A percentile compares a stretch with the other conserved stretches of the same genome.
These are phyloP conservation scores for Periconia sp. DNA, from an alignment of 2,329 filamentous ascomycete genomes.

Conservation along the genomic window DNA sequence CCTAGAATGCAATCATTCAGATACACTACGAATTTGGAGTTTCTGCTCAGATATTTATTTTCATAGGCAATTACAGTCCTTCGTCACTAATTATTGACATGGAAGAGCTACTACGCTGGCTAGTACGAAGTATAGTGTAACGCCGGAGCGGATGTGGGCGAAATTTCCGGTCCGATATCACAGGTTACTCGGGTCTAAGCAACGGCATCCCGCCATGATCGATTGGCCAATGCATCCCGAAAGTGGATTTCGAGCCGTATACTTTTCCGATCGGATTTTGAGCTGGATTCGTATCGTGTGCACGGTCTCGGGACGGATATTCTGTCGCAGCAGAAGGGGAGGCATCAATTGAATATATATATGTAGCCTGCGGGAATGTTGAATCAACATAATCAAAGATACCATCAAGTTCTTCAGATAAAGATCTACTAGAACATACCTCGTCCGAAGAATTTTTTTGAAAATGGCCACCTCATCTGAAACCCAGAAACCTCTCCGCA, in stretches of 20 bases:
- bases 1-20: too few relatives aligned
- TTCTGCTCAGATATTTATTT: too few relatives aligned
- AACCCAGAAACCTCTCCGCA: conserved; percentile 37
- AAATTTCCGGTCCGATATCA: neutral
- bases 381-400: neutral
- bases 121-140: too few relatives aligned
- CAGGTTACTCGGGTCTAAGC: neutral
- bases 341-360: neutral
- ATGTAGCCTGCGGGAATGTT: neutral
- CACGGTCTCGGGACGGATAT: neutral
- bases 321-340: neutral
- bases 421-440: neutral
- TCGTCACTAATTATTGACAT: too few relatives aligned
- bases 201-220: neutral
- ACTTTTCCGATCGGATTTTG: neutral
- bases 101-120: too few relatives aligned
- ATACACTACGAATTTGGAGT: too few relatives aligned
- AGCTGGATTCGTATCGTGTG: neutral
- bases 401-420: neutral
- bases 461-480: conserved; percentile 1
- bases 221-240: neutral
- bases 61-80: too few relatives aligned
- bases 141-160: neutral
- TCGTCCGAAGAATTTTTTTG: neutral
- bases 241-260: neutral